These are phyloP conservation scores for Aspergillaceae sp. DNA, from an alignment of 2,329 filamentous ascomycete species.

Conservation along the genomic window DNA sequence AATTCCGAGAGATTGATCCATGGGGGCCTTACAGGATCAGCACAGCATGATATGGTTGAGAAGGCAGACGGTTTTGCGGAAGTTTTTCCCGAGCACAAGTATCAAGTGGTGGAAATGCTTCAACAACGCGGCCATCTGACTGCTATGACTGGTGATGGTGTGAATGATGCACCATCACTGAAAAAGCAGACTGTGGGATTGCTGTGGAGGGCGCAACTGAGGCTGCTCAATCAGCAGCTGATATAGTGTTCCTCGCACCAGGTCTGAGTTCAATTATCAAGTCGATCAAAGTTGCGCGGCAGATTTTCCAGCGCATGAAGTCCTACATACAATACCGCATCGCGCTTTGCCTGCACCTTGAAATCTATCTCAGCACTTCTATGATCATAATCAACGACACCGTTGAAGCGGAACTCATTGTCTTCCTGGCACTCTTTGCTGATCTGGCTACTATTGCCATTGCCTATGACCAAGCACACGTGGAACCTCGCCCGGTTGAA, in stretches of 20 bases:
- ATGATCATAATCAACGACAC: constrained; percentile 77
- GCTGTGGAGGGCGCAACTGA: constrained; percentile 64
- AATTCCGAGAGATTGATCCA: constrained; percentile 70
- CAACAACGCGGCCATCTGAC: constrained; percentile 65
- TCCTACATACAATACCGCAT: constrained; percentile 71
- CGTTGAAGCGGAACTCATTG: constrained; percentile 61
- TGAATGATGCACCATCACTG: constrained; percentile 64
- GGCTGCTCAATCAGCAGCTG: constrained; percentile 62
- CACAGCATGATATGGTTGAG: constrained; percentile 68
- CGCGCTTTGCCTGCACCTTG: constrained; percentile 63
- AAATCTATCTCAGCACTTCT: constrained; percentile 67
- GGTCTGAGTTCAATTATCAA: constrained; percentile 63
- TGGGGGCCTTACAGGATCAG: constrained; percentile 63
- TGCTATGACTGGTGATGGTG: constrained; percentile 69
- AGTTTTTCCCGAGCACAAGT: constrained; percentile 69
- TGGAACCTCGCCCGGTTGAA: constrained; percentile 64
- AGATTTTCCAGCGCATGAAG: constrained; percentile 74
- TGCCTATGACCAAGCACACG: constrained; percentile 71
- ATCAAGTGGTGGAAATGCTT: constrained; percentile 67
- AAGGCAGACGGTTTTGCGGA: constrained; percentile 65
- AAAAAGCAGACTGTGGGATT: constrained; percentile 70
- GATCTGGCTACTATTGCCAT: constrained; percentile 72
- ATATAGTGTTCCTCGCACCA: constrained; percentile 67
- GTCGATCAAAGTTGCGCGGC: constrained; percentile 64
- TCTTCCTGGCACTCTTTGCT: constrained; percentile 71